Evolutionary conservation across 2,329 filamentous ascomycete species (phyloP).

Genomic region (Fusarium caatingaense): DNA sequence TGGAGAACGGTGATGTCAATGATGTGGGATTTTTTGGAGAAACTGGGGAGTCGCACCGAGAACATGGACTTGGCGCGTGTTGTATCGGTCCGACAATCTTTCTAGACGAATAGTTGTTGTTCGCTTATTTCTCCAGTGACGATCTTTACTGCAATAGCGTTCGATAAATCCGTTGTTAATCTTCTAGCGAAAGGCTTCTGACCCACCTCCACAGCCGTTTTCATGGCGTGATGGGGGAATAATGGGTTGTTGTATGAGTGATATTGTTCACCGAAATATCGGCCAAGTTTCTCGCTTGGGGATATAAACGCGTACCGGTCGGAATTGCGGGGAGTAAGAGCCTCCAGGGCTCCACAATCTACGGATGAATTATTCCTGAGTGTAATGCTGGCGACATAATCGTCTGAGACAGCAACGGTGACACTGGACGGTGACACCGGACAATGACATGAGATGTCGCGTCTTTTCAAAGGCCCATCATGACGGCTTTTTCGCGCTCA

Average conservation of each 20-base stretch:
- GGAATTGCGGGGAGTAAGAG: not conserved
- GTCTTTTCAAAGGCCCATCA: no score
- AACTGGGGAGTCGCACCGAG: slow-evolving; percentile 1
- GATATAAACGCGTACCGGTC: not conserved
- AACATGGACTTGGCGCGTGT: not conserved
- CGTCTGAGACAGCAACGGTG: no score
- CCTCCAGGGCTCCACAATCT: no score
- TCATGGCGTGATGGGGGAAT: not conserved
- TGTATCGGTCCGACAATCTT: slow-evolving; percentile 10
- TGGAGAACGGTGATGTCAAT: slow-evolving; percentile 22
- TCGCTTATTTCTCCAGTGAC: not conserved
- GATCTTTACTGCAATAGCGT: not conserved
- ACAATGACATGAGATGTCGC: no score
- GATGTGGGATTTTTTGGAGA: not conserved
- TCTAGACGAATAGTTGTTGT: not conserved
- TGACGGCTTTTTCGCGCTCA: no score
- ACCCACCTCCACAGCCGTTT: not conserved
- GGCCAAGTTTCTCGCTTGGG: not conserved
- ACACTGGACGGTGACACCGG: no score
- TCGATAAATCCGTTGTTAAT: not conserved
- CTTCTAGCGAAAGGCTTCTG: not conserved
- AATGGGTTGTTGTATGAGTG: not conserved
- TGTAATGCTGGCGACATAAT: accelerated
- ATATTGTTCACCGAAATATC: not conserved
- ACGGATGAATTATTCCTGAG: not conserved